phyloP scores from a whole-genome alignment of 495 filamentous ascomycete species.

The Aspergillus saccharolyticus region DNA sequence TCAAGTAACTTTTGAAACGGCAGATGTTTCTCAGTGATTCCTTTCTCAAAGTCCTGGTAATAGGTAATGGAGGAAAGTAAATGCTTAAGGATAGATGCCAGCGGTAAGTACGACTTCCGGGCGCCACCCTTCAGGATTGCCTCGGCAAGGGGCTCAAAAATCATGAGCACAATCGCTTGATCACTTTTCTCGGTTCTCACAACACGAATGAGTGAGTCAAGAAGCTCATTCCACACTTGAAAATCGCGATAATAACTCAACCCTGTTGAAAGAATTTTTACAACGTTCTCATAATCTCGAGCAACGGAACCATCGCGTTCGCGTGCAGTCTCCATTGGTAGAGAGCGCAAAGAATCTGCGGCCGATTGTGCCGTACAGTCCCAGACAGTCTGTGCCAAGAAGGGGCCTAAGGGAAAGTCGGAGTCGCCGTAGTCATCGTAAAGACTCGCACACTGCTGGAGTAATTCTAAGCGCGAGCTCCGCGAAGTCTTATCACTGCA shows the following conservation, averaged over 20 bases:
- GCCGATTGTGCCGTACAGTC: slow-evolving; percentile 30
- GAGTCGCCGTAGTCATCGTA: slow-evolving; percentile 1
- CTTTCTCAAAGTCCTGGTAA: slow-evolving; percentile 11
- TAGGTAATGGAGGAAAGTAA: slow-evolving; percentile 33
- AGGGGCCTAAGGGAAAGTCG: not conserved
- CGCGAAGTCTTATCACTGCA: slow-evolving; percentile 49
- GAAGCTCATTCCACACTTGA: slow-evolving; percentile 56
- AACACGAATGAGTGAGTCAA: slow-evolving; percentile 51
- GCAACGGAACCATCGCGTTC: slow-evolving; percentile 40
- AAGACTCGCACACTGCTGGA: slow-evolving; percentile 39
- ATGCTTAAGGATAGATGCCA: slow-evolving; percentile 31
- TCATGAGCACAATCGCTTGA: slow-evolving; percentile 51
- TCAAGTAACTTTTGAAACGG: slow-evolving; percentile 25
- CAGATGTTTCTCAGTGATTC: not conserved
- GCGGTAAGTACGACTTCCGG: slow-evolving; percentile 24
- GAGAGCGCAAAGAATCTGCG: slow-evolving; percentile 32
- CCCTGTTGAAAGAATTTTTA: slow-evolving; percentile 62
- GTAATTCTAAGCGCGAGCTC: slow-evolving; percentile 40
- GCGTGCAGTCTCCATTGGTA: slow-evolving; percentile 39
- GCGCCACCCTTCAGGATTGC: slow-evolving; percentile 20
- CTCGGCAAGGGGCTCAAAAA: slow-evolving; percentile 69
- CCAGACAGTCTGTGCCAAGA: slow-evolving; percentile 30
- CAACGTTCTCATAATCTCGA: slow-evolving; percentile 64
- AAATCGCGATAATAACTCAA: slow-evolving; percentile 40
- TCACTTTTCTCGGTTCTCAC: slow-evolving; percentile 63